Evolutionary conservation across 1,284 basidiomycete species (phyloP).

Genomic region (Tremellales sp.): DNA sequence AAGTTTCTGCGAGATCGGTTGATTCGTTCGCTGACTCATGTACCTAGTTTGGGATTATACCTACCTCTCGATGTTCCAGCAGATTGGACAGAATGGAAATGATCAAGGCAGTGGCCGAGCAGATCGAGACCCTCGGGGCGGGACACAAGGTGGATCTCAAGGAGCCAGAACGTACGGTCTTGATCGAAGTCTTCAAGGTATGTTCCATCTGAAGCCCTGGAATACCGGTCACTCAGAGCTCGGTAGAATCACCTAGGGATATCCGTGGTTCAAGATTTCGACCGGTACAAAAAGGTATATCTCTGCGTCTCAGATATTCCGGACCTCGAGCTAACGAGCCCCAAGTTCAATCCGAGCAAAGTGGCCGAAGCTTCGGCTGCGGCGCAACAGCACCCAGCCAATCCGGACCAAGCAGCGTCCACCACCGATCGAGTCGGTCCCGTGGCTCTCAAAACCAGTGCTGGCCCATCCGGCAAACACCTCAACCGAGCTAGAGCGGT

Average conservation of each 20-base stretch:
- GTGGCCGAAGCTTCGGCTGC: conserved; percentile 3
- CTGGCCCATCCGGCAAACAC: not conserved
- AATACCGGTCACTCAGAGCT: not conserved
- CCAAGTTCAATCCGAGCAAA: conserved; percentile 1
- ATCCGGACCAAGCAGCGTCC: conserved; percentile 6
- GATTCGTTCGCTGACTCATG: not conserved
- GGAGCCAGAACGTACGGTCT: conserved; percentile 35
- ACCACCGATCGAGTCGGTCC: conserved; percentile 6
- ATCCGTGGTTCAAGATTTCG: conserved; percentile 36
- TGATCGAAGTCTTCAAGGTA: conserved; percentile 40
- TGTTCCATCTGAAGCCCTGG: conserved; percentile 2
- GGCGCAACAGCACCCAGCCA: conserved; percentile 5
- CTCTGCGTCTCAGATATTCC: not conserved
- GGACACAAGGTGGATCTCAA: conserved; percentile 40
- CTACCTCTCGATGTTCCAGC: conserved; percentile 32
- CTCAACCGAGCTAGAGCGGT: conserved; percentile 13
- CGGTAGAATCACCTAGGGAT: conserved; percentile 33
- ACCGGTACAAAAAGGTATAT: conserved; percentile 34
- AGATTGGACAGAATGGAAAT: conserved; percentile 37
- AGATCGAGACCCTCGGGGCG: conserved; percentile 25
- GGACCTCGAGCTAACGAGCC: not conserved
- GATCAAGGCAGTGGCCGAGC: conserved; percentile 39
- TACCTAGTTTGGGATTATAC: conserved; percentile 33
- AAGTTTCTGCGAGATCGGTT: not conserved
- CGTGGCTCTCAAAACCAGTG: not conserved